Conservation (phyloP, 1,139 yeast species). For the Eremothecium coryli region DNA sequence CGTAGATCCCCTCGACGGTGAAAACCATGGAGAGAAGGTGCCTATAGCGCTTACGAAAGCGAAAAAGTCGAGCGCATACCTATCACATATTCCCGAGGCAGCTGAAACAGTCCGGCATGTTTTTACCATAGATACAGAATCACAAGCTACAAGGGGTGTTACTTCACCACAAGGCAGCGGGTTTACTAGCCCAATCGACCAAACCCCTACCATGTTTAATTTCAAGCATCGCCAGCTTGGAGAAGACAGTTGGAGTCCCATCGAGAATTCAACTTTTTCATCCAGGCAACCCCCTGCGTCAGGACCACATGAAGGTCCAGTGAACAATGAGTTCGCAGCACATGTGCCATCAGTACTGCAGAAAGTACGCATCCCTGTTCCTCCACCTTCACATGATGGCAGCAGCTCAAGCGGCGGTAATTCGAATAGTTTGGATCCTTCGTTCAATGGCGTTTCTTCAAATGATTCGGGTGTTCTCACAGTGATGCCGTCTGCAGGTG, state of each 20-base stretch:
- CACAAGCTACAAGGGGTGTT: too few species aligned
- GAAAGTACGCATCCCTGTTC: too few species aligned
- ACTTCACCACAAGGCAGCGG: background rate
- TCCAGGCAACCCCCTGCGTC: background rate
- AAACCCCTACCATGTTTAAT: conserved; percentile 2
- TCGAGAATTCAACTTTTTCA: background rate
- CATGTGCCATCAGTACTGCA: too few species aligned
- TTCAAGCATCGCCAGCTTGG: conserved; percentile 3
- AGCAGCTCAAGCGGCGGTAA: too few species aligned
- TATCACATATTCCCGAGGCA: conserved; percentile 15
- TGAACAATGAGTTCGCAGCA: background rate
- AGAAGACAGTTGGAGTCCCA: too few species aligned
- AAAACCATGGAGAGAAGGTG: conserved; percentile 6
- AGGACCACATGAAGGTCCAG: background rate
- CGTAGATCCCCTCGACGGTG: background rate
- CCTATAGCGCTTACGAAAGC: background rate
- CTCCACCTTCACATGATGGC: too few species aligned
- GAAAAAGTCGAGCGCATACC: conserved; percentile 24
- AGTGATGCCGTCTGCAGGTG: background rate
- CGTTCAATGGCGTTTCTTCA: background rate
- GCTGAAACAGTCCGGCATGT: conserved; percentile 1
- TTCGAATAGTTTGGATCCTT: background rate
- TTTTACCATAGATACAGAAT: background rate
- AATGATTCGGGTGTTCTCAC: background rate
- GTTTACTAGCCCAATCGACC: background rate